A percentile compares a stretch with the other conserved stretches of the same genome.
These are phyloP conservation scores for Linum tenue DNA, from an alignment of 345 rosid genomes.

Conservation along the genomic window DNA sequence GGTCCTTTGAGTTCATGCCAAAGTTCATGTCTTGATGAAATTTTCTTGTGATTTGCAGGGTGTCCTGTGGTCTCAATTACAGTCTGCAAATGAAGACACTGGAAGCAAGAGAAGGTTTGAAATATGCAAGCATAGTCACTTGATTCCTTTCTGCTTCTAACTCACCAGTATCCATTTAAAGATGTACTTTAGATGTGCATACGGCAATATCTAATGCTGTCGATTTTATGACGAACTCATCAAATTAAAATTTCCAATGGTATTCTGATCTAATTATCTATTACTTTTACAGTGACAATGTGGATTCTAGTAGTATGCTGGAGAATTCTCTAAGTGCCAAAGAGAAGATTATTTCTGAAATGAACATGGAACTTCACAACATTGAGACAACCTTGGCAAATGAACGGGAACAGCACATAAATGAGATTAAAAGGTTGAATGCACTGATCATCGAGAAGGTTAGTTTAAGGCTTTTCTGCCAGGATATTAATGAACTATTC, in stretches of 20 bases:
- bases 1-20: neutral
- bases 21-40: neutral
- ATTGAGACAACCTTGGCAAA: conserved; percentile 64
- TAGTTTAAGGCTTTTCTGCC: conserved; percentile 2
- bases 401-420: conserved; percentile 77
- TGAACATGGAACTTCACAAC: conserved; percentile 82
- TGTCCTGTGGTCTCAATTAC: conserved; percentile 69
- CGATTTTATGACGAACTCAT: neutral
- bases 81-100: conserved; percentile 76
- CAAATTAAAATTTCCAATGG: neutral
- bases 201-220: neutral
- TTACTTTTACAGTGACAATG: conserved; percentile 46
- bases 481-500: neutral
- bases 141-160: neutral
- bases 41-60: conserved; percentile 35
- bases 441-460: conserved; percentile 69
- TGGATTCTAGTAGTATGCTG: conserved; percentile 69
- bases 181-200: conserved; percentile 1
- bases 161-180: neutral
- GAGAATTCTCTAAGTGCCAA: conserved; percentile 85
- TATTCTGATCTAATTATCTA: conserved; percentile 9
- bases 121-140: neutral
- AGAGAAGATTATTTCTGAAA: conserved; percentile 90
- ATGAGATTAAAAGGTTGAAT: conserved; percentile 72
- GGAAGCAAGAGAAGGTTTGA: conserved; percentile 63